Percentiles rank a stretch among this genome's conserved stretches.
These are phyloP conservation scores for Condylostoma magnum DNA, from an alignment of 169 alveolate species.

Conservation along the genomic window DNA sequence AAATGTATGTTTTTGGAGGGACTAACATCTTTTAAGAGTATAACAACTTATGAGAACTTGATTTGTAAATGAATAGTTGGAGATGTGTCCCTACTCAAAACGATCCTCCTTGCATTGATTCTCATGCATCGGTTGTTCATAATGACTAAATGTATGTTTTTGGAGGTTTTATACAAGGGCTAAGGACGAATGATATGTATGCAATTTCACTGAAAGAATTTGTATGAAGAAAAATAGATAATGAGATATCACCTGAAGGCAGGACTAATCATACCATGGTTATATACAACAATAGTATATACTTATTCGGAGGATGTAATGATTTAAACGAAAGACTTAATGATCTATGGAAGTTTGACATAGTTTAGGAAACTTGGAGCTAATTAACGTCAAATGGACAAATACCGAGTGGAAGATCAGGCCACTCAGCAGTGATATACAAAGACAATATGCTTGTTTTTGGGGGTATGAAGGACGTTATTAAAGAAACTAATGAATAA, in stretches of 20 bases:
- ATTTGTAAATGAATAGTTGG: not conserved
- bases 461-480: conserved; percentile 47
- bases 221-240: conserved; percentile 1
- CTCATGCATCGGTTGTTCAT: conserved; percentile 27
- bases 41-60: not conserved
- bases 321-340: conserved; percentile 50
- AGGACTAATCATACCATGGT: conserved; percentile 36
- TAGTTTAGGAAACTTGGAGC: conserved; percentile 59
- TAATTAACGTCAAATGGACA: conserved; percentile 42
- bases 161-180: conserved; percentile 21
- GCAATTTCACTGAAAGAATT: not conserved
- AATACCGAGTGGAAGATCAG: conserved; percentile 69
- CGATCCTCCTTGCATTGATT: conserved; percentile 12
- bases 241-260: not conserved
- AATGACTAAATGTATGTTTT: conserved; percentile 24
- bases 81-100: not conserved
- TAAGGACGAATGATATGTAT: not conserved
- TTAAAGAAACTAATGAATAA: conserved; percentile 22
- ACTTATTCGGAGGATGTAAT: conserved; percentile 56
- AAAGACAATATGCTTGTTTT: conserved; percentile 68
- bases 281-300: conserved; percentile 23
- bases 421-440: conserved; percentile 61
- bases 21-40: not conserved
- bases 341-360: conserved; percentile 61
- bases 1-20: conserved; percentile 82